phyloP scores from a whole-genome alignment of 1,284 basidiomycete species.

The Violaceomyces palustris region DNA sequence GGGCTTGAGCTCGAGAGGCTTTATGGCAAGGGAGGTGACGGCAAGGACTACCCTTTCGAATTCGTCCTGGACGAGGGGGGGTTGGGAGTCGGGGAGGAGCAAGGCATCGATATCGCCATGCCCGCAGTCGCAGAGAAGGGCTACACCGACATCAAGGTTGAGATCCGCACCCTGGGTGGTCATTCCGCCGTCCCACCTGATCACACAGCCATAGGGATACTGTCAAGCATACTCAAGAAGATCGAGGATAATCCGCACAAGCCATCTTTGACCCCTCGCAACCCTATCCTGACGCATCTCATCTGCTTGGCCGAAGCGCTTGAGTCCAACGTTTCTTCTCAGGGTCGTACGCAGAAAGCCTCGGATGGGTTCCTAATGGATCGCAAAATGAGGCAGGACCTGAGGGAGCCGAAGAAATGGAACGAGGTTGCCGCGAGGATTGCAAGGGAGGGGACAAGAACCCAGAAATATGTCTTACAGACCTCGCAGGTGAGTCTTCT shows the following conservation, averaged over 20 bases:
- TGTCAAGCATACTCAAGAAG: slow-evolving; percentile 59
- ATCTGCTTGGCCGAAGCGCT: not conserved
- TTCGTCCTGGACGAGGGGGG: slow-evolving; percentile 47
- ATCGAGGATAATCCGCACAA: slow-evolving; percentile 60
- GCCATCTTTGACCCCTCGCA: slow-evolving; percentile 41
- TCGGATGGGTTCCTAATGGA: no score
- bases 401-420: no score
- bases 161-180: slow-evolving; percentile 59
- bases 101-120: slow-evolving; percentile 38
- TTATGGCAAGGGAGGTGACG: no score
- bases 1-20: no score
- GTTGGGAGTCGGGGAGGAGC: slow-evolving; percentile 15
- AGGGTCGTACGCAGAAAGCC: no score
- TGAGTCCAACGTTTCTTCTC: no score
- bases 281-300: not conserved
- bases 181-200: slow-evolving; percentile 64
- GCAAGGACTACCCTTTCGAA: no score
- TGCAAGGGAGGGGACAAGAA: no score
- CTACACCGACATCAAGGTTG: slow-evolving; percentile 54
- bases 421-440: no score
- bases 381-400: no score
- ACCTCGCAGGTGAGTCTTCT: no score
- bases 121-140: slow-evolving; percentile 66
- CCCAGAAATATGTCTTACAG: slow-evolving; percentile 56
- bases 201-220: slow-evolving; percentile 61